phyloP scores from a whole-genome alignment of 306 rosid species.

The Acacia crassicarpa region DNA sequence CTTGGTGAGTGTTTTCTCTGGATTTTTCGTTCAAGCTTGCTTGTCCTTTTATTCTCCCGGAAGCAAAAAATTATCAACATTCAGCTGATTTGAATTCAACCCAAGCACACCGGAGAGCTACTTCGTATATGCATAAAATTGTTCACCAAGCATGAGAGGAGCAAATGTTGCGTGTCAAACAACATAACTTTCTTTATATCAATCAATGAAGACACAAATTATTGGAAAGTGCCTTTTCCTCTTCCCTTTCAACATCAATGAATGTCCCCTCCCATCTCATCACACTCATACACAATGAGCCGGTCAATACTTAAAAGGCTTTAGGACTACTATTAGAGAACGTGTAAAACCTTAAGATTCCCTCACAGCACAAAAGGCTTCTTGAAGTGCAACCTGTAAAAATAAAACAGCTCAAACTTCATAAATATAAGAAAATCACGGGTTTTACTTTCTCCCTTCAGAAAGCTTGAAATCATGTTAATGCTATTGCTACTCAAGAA shows the following conservation, averaged over 20 bases:
- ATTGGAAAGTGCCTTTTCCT: neutral
- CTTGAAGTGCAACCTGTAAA: neutral
- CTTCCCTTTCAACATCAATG: conserved; percentile 8
- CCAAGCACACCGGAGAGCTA: neutral
- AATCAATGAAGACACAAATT: neutral
- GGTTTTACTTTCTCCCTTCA: neutral
- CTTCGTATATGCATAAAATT: neutral
- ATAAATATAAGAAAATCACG: neutral
- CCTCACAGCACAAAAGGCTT: neutral
- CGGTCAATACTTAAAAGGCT: neutral
- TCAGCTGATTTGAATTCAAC: neutral
- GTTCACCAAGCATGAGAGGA: neutral
- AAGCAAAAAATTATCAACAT: neutral
- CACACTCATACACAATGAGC: neutral
- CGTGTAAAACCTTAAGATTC: neutral
- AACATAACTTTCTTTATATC: neutral
- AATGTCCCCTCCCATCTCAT: neutral
- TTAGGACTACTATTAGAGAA: neutral
- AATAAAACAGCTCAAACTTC: neutral
- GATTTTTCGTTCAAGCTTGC: neutral
- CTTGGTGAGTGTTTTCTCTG: neutral
- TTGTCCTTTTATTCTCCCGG: neutral
- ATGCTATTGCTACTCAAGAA: neutral
- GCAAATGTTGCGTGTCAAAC: neutral
- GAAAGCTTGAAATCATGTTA: neutral